Percentiles rank a stretch among this genome's conserved stretches.
These are phyloP conservation scores for Hypoxylon lienhwacheense DNA, from an alignment of 495 filamentous ascomycete genomes.

Conservation along the genomic window DNA sequence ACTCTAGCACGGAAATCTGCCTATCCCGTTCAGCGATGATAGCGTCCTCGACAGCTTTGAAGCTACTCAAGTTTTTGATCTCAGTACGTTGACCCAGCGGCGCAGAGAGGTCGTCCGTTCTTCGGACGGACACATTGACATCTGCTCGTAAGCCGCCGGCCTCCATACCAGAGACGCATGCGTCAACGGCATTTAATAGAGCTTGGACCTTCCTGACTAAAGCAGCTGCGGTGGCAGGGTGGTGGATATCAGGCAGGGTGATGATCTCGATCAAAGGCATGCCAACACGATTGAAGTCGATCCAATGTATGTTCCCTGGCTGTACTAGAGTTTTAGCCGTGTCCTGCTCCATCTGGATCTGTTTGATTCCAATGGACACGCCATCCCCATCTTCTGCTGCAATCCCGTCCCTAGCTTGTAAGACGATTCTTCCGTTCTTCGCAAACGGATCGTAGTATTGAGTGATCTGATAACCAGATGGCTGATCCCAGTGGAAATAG, in stretches of 20 bases:
- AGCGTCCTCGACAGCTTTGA: conserved; percentile 93
- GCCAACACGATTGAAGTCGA: conserved; percentile 94
- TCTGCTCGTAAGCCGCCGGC: conserved; percentile 87
- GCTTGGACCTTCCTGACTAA: conserved; percentile 87
- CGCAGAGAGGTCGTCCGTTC: conserved; percentile 46
- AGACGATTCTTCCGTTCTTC: conserved; percentile 66
- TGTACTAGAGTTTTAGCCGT: conserved; percentile 90
- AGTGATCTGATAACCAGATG: conserved; percentile 94
- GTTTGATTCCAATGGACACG: conserved; percentile 77
- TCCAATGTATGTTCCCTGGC: conserved; percentile 67
- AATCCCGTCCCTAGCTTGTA: conserved; percentile 79
- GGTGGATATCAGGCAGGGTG: conserved; percentile 81
- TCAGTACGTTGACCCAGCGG: conserved; percentile 85
- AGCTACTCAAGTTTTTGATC: conserved; percentile 95
- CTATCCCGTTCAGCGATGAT: conserved; percentile 87
- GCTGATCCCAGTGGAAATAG: conserved; percentile 98
- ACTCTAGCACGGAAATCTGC: conserved; percentile 79
- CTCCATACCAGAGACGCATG: conserved; percentile 90
- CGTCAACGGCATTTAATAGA: conserved; percentile 75
- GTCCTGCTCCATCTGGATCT: conserved; percentile 96
- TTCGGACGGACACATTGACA: conserved; percentile 88
- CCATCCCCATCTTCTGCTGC: conserved; percentile 65
- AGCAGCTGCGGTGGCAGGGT: conserved; percentile 80
- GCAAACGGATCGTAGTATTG: conserved; percentile 94
- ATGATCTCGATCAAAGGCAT: conserved; percentile 95